These are phyloP conservation scores for Nakaseomyces uthaithaninus DNA, from an alignment of 1,139 yeast genomes.

Conservation along the genomic window DNA sequence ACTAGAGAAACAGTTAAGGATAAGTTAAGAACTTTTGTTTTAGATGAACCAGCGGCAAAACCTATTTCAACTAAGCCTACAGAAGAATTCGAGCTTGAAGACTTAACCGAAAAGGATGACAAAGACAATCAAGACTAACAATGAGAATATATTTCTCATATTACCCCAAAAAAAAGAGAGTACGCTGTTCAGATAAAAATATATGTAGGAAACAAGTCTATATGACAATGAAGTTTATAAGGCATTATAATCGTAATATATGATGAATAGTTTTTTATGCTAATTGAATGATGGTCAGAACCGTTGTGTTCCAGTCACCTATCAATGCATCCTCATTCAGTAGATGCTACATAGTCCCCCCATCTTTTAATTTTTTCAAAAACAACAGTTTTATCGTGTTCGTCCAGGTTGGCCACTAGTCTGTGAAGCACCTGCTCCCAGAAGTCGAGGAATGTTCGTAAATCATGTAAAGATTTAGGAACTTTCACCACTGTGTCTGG, in stretches of 20 bases:
- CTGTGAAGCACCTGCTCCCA: conserved; percentile 42
- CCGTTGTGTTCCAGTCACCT: no score
- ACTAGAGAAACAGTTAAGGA: conserved; percentile 49
- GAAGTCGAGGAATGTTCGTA: conserved; percentile 39
- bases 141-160: neutral
- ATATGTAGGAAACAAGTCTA: neutral
- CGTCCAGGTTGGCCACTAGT: conserved; percentile 33
- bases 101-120: neutral
- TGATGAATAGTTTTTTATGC: no score
- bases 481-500: conserved; percentile 23
- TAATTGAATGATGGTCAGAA: no score
- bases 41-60: conserved; percentile 25
- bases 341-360: neutral
- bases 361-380: neutral
- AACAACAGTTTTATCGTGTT: conserved; percentile 1
- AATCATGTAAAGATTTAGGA: conserved; percentile 32
- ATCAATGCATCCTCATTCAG: neutral
- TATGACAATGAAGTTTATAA: neutral
- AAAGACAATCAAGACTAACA: no score
- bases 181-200: neutral
- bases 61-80: neutral
- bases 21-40: conserved; percentile 38
- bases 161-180: no score
- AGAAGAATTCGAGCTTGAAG: neutral
- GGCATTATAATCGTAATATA: no score